A percentile compares a stretch with the other conserved stretches of the same genome.
Conservation (phyloP, 345 rosid genomes). For the Melastoma malabathricum region DNA sequence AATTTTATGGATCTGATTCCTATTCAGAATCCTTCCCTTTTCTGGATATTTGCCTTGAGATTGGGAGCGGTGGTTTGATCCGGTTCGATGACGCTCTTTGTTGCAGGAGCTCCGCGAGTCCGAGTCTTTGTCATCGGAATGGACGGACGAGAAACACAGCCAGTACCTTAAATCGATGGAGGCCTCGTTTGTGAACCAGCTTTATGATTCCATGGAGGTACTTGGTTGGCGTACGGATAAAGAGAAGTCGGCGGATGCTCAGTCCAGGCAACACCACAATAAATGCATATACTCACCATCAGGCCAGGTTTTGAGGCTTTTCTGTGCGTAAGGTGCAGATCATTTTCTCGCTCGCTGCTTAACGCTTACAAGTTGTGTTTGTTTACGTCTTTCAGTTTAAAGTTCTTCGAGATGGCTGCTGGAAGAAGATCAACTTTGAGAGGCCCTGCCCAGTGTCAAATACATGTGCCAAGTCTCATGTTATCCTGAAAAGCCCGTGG, state of each 20-base stretch:
- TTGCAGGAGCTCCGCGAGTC: neutral
- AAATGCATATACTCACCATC: conserved; percentile 14
- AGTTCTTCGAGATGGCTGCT: conserved; percentile 57
- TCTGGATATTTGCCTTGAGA: no score
- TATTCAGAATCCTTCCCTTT: no score
- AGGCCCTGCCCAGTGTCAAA: conserved; percentile 27
- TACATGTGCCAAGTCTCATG: conserved; percentile 13
- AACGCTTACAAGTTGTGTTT: neutral
- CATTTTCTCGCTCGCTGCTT: neutral
- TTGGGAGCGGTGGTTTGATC: no score
- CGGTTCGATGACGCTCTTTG: no score
- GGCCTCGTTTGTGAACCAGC: conserved; percentile 64
- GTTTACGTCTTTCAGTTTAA: conserved; percentile 32
- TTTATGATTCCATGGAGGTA: conserved; percentile 36
- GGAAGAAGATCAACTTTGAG: conserved; percentile 50
- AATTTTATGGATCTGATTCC: no score
- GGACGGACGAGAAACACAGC: conserved; percentile 94
- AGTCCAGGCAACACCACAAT: conserved; percentile 14
- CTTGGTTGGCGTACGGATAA: conserved; percentile 24
- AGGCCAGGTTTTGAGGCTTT: conserved; percentile 38
- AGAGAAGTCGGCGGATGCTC: conserved; percentile 13
- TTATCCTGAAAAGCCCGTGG: conserved; percentile 47
- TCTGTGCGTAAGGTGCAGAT: neutral
- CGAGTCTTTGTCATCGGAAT: conserved; percentile 30
- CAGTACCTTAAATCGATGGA: conserved; percentile 85